Conservation (phyloP, 1,284 basidiomycete genomes). For the Puccinia hordei region DNA sequence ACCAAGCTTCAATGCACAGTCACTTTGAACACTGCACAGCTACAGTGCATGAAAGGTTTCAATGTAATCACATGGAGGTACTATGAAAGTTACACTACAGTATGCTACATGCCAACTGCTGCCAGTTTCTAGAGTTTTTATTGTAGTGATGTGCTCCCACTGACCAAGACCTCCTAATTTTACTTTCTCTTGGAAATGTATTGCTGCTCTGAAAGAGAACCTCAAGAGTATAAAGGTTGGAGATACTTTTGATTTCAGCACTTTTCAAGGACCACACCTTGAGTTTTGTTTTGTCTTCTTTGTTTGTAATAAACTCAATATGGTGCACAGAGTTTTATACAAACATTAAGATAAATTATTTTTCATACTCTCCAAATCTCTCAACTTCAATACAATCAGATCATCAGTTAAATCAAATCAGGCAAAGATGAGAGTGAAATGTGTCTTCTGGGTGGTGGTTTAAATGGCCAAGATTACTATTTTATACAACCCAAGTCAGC, state of each 20-base stretch:
- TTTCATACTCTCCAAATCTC: conserved; percentile 47
- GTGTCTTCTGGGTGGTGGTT: conserved; percentile 73
- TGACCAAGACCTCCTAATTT: conserved; percentile 58
- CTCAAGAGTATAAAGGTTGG: conserved; percentile 68
- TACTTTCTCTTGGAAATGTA: conserved; percentile 66
- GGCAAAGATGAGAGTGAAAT: conserved; percentile 81
- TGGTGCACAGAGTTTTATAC: not conserved
- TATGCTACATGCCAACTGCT: too few relatives aligned
- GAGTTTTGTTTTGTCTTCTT: not conserved
- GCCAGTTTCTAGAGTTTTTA: too few relatives aligned
- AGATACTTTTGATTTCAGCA: conserved; percentile 73
- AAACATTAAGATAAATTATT: not conserved
- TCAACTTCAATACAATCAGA: conserved; percentile 76
- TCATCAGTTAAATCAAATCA: conserved; percentile 85
- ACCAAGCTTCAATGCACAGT: too few relatives aligned
- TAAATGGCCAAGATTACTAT: conserved; percentile 69
- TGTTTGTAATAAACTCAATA: too few relatives aligned
- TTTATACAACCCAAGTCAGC: conserved; percentile 61
- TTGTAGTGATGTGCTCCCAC: too few relatives aligned
- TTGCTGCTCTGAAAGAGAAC: conserved; percentile 65
- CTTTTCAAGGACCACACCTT: conserved; percentile 84
- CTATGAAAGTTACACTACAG: too few relatives aligned
- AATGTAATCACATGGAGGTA: too few relatives aligned
- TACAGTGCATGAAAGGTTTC: too few relatives aligned
- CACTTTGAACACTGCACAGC: too few relatives aligned